Base-by-base conservation (phyloP, 345 rosid genomes). In the Carallia pectinifolia region DNA sequence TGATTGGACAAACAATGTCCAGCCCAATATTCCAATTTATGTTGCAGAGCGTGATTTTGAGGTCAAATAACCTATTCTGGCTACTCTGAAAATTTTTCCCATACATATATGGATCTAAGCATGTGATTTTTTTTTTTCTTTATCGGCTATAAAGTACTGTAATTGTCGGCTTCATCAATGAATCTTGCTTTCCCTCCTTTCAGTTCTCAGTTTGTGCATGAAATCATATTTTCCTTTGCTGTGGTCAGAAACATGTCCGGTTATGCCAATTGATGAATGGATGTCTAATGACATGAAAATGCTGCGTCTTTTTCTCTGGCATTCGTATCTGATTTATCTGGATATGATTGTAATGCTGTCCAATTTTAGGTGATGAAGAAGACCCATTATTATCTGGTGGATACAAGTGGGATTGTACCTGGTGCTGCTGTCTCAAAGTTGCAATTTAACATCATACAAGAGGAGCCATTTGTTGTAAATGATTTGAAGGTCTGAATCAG, bases 1-100 rank as follows among this genome's bases (percentile, higher is more conserved):
- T 65, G 98, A 93, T 76, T 93, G 98, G 98, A 93, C 98, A 54
- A 93, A 93, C 82, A 91, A 91, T 66, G 87, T 93, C 72, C 96
- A 90, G 80, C 86, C 88, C 44, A 64, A 73, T 66, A 89, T 93
- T 77, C 93, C 96, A 71, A 90, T 90, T 69, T 90, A 88, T 71
- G 92, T 88, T 62, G 90, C 93, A 65, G 55, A 72, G 62, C 93
- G 93, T 61, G 98, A 93, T 79, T 82, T 93, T 61, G 96, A 90
- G 96, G 96, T 90, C 64, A 52, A 27, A 61, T 66, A 15, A 50
- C 47, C 19, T 38, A 16, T 48, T 70, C 33, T 60, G 0, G 15
- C 34, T 64, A 55, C 48, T n/a, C 64, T 9, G 33, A 15, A 13
- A 30, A 33, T n/a, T 36, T 17, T 53, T 62, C 6, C 7, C 52